Base-by-base conservation (phyloP, 768 basidiomycete genomes). In the Mycena rebaudengoi region DNA sequence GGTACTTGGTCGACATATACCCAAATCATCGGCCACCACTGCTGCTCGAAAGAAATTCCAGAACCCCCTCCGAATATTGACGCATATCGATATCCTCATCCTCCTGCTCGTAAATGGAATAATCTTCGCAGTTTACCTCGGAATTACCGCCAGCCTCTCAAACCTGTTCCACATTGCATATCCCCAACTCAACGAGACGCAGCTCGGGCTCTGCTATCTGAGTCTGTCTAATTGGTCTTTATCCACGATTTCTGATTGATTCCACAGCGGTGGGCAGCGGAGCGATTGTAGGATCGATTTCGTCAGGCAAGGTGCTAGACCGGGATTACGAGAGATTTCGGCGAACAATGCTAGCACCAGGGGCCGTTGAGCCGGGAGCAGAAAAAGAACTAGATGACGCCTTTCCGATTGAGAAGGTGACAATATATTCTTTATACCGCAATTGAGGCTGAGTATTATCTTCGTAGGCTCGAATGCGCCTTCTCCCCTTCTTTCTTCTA, bases 201-300 rank as follows among this genome's bases (percentile, higher is more conserved):
- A 86, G 23, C 83, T 92, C 30, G 94, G 94, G 3, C 75, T 96
- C 5, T 94, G 91, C 72, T 96, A 89, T 78, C 78, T 96, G 11
- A 30, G 62, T 67, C 12, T 33, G 59, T 57, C n/a, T 39, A 5
- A n/a, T 29, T 20, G 14, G 4, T 5, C 10, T 12, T 6, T 14
- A 14, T 37, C 8, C n/a, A n/a, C n/a, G n/a, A n/a, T n/a, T n/a
- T n/a, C n/a, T n/a, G n/a, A n/a, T n/a, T n/a, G n/a, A n/a, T n/a
- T 20, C 16, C 11, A 1, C 23, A 66, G 65, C 61, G 4, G 14
- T 68, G 14, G 59, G 66, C 10, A 39, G 45, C 28, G 62, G 66
- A 5, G 46, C 61, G 61, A 7, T 35, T 16, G 4, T 57, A 4
- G 66, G 62, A 18, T 45, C 62, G 2, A 0, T 52, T 18, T 21